Evolutionary conservation across 1,284 basidiomycete genomes (phyloP).

Genomic region (Sporisorium iseilematis-ciliati): DNA sequence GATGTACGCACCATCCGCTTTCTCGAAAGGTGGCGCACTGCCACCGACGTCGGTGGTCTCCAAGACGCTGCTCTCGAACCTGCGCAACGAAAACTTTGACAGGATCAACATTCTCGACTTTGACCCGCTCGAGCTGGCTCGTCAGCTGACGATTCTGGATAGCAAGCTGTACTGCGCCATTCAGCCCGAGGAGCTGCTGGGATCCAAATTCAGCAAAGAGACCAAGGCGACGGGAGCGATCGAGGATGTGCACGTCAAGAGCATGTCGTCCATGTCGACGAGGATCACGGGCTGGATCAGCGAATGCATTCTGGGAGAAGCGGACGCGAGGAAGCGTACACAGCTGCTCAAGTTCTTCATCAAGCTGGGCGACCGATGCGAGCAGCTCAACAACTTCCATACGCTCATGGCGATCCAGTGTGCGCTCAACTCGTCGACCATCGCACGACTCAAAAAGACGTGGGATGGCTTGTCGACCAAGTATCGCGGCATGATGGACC

Average conservation of each 20-base stretch:
- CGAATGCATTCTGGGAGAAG: conserved; percentile 71
- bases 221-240: conserved; percentile 35
- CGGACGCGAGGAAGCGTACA: conserved; percentile 69
- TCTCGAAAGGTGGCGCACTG: conserved; percentile 34
- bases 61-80: conserved; percentile 77
- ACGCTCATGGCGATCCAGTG: conserved; percentile 71
- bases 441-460: conserved; percentile 69
- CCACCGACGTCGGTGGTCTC: conserved; percentile 80
- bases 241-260: conserved; percentile 66
- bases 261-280: conserved; percentile 71
- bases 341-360: conserved; percentile 71
- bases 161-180: conserved; percentile 69
- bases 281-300: conserved; percentile 72
- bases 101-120: conserved; percentile 85
- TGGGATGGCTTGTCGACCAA: conserved; percentile 84
- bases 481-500: conserved; percentile 82
- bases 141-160: conserved; percentile 72
- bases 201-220: conserved; percentile 66
- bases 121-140: conserved; percentile 76
- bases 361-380: conserved; percentile 71
- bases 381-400: conserved; percentile 71
- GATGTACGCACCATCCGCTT: conserved; percentile 58
- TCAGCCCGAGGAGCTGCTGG: conserved; percentile 70
- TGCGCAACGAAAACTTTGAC: conserved; percentile 72
- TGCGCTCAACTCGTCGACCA: conserved; percentile 71